phyloP scores from a whole-genome alignment of 2,329 filamentous ascomycete genomes.

The Arthrobotrys iridis region DNA sequence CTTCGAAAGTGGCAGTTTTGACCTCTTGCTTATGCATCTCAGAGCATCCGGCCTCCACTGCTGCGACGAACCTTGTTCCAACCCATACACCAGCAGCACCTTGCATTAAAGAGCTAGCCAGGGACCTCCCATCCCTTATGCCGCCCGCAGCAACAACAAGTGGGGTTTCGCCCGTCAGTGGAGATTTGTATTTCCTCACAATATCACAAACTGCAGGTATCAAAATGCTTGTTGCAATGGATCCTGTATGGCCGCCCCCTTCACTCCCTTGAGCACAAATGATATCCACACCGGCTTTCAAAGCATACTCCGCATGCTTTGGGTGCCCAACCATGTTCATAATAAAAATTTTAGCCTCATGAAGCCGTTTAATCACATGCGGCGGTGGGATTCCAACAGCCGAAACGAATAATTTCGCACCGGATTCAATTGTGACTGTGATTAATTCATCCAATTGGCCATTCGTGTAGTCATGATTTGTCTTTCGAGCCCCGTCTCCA shows the following conservation, averaged over 20 bases:
- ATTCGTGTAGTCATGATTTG: slow-evolving; percentile 94
- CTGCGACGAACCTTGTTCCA: slow-evolving; percentile 89
- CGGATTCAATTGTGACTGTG: slow-evolving; percentile 82
- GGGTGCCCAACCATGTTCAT: slow-evolving; percentile 99
- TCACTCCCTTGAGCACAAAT: slow-evolving; percentile 93
- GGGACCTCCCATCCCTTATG: slow-evolving; percentile 80
- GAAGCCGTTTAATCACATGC: slow-evolving; percentile 77
- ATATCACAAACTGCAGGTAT: slow-evolving; percentile 89
- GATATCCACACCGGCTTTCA: slow-evolving; percentile 87
- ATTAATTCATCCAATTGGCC: slow-evolving; percentile 89
- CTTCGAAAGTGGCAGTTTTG: slow-evolving; percentile 79
- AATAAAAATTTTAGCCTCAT: slow-evolving; percentile 80
- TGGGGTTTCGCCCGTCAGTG: slow-evolving; percentile 75
- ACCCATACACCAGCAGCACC: slow-evolving; percentile 93
- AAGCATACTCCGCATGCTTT: slow-evolving; percentile 87
- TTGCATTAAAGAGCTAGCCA: slow-evolving; percentile 85
- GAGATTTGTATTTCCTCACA: slow-evolving; percentile 75
- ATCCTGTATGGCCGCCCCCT: slow-evolving; percentile 83
- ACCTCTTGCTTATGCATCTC: slow-evolving; percentile 85
- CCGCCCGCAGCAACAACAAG: slow-evolving; percentile 91
- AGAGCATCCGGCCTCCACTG: slow-evolving; percentile 80
- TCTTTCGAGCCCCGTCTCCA: slow-evolving; percentile 82
- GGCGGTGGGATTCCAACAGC: slow-evolving; percentile 87
- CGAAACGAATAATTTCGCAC: slow-evolving; percentile 84
- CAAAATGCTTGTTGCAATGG: slow-evolving; percentile 77